Conservation (phyloP, 495 filamentous ascomycete genomes). For the Aspergillus incahuasiensis region DNA sequence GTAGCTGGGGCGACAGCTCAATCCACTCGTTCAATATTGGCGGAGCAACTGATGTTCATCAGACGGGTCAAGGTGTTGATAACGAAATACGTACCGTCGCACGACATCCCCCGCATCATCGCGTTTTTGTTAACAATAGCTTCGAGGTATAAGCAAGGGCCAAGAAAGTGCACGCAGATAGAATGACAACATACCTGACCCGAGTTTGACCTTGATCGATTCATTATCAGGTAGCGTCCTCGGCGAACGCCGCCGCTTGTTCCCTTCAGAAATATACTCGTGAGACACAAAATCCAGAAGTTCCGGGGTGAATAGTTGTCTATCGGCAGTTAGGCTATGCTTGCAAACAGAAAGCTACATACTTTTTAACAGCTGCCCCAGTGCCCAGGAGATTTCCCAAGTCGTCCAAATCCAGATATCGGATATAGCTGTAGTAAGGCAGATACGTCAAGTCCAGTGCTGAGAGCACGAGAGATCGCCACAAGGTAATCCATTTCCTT, state of each 20-base stretch:
- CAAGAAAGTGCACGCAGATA: not conserved
- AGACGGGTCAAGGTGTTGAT: conserved; percentile 5
- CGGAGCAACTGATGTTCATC: conserved; percentile 28
- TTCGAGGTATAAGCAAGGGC: conserved; percentile 19
- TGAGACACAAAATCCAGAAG: conserved; percentile 33
- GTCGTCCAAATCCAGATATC: conserved; percentile 56
- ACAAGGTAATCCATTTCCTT: conserved; percentile 56
- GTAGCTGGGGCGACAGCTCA: conserved; percentile 39
- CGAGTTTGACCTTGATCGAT: conserved; percentile 16
- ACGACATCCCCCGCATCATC: conserved; percentile 49
- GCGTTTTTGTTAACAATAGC: conserved; percentile 46
- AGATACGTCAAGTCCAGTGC: conserved; percentile 58
- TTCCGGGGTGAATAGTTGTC: conserved; percentile 47
- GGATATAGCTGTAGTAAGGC: conserved; percentile 67
- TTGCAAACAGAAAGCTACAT: conserved; percentile 1
- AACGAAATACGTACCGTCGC: conserved; percentile 37
- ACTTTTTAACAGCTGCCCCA: conserved; percentile 34
- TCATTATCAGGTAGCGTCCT: conserved; percentile 14
- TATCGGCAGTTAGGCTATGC: conserved; percentile 13
- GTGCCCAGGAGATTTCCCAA: conserved; percentile 52
- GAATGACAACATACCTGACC: conserved; percentile 14
- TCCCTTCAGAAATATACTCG: conserved; percentile 18
- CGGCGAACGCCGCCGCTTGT: conserved; percentile 23
- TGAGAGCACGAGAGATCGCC: conserved; percentile 67
- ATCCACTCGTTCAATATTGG: conserved; percentile 42